A percentile compares a stretch with the other conserved stretches of the same genome.
Evolutionary conservation across 176 grass and related monocot genomes (phyloP).

Genomic region (Dactylis glomerata): DNA sequence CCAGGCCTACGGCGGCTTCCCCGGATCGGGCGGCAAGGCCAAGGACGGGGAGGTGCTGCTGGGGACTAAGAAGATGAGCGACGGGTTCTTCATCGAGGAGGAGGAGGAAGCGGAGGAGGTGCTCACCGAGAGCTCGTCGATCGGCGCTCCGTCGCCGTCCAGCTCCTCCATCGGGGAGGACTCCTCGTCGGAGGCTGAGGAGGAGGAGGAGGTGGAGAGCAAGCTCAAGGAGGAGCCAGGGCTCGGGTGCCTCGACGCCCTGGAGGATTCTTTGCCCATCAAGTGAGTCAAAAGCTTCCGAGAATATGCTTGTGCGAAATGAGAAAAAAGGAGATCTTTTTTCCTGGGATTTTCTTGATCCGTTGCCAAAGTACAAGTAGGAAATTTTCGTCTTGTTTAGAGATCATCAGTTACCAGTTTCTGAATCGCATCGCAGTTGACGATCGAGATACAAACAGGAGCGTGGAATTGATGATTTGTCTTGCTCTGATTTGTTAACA

Average conservation of each 20-base stretch:
- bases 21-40: conserved; percentile 6
- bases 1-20: conserved; percentile 34
- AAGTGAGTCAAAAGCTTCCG: conserved; percentile 47
- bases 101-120: conserved; percentile 36
- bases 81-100: conserved; percentile 53
- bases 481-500: not conserved
- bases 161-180: conserved; percentile 57
- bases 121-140: conserved; percentile 37
- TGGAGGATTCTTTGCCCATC: conserved; percentile 64
- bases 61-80: conserved; percentile 37
- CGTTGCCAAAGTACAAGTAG: not conserved
- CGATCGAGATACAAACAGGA: not conserved
- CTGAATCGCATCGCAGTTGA: not conserved
- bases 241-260: conserved; percentile 38
- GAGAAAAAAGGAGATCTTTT: not conserved
- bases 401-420: not conserved
- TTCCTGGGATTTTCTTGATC: not conserved
- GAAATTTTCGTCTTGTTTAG: not conserved
- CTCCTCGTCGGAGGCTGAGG: conserved; percentile 37
- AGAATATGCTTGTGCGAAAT: not conserved
- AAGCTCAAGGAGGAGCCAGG: conserved; percentile 36
- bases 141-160: conserved; percentile 39
- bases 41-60: not conserved
- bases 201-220: conserved; percentile 48
- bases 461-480: not conserved